Evolutionary conservation across 2,329 filamentous ascomycete genomes (phyloP).

Genomic region (Davidsoniella eucalypti): DNA sequence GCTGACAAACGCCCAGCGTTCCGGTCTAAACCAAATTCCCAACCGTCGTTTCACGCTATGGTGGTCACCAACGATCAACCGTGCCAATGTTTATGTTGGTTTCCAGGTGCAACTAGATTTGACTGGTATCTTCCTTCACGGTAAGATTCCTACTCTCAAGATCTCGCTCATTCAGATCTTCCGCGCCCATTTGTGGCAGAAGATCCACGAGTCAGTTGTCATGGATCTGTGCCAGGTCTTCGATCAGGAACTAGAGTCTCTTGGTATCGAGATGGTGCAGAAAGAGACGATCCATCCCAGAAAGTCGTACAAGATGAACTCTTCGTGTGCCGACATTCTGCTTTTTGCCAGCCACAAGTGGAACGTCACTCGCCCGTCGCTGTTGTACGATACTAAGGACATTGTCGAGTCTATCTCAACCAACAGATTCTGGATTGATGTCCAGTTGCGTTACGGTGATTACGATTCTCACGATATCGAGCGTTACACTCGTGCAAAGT

Average conservation of each 20-base stretch:
- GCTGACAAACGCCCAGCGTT: conserved; percentile 88
- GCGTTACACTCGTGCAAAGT: conserved; percentile 92
- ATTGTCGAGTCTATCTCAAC: conserved; percentile 84
- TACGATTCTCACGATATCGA: conserved; percentile 99
- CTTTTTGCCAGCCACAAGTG: conserved; percentile 97
- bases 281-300: conserved; percentile 98
- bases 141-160: conserved; percentile 95
- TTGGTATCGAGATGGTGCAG: conserved; percentile 93
- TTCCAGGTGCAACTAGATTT: conserved; percentile 98
- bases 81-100: conserved; percentile 95
- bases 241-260: conserved; percentile 86
- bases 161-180: conserved; percentile 98
- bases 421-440: conserved; percentile 98
- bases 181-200: conserved; percentile 98
- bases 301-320: conserved; percentile 99
- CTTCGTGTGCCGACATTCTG: conserved; percentile 91
- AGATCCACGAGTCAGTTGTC: conserved; percentile 95
- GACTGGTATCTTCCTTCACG: conserved; percentile 96
- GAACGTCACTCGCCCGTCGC: conserved; percentile 88
- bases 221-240: conserved; percentile 99
- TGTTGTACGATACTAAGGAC: conserved; percentile 93
- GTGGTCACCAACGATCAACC: conserved; percentile 91
- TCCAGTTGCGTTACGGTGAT: conserved; percentile 90
- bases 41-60: conserved; percentile 96
- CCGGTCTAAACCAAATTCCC: conserved; percentile 93